phyloP scores from a whole-genome alignment of 139 green algal genomes.

The Trebouxia sp. region DNA sequence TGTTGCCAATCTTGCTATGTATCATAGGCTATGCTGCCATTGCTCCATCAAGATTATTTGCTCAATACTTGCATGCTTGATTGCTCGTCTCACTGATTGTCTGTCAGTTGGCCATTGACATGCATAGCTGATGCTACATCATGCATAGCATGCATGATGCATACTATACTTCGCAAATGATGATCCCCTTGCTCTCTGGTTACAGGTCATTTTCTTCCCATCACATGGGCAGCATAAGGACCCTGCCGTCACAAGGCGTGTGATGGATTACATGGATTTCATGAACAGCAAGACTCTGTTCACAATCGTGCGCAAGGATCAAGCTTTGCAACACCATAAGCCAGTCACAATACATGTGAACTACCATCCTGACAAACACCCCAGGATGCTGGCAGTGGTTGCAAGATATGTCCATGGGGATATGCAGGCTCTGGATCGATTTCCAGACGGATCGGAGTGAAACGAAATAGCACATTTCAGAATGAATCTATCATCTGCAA shows the following conservation, averaged over 20 bases:
- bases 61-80: too few species aligned
- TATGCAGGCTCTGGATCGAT: slow-evolving; percentile 59
- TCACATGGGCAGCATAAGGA: slow-evolving; percentile 44
- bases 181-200: too few species aligned
- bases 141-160: too few species aligned
- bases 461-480: too few species aligned
- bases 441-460: slow-evolving; percentile 61
- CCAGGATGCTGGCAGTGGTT: slow-evolving; percentile 55
- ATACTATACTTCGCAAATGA: too few species aligned
- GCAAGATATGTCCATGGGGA: slow-evolving; percentile 57
- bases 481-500: too few species aligned
- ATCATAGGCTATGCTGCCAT: too few species aligned
- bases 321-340: slow-evolving; percentile 37
- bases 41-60: too few species aligned
- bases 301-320: slow-evolving; percentile 38
- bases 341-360: slow-evolving; percentile 75
- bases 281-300: slow-evolving; percentile 66
- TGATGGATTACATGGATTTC: slow-evolving; percentile 58
- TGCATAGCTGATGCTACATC: too few species aligned
- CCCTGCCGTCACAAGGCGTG: slow-evolving; percentile 42
- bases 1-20: too few species aligned
- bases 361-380: slow-evolving; percentile 82
- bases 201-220: slow-evolving; percentile 64
- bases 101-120: too few species aligned
- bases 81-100: too few species aligned